Percentiles rank a stretch among this genome's conserved stretches.
Evolutionary conservation across 129 eudicot species (phyloP).

Genomic region (Artemisia tridentata): DNA sequence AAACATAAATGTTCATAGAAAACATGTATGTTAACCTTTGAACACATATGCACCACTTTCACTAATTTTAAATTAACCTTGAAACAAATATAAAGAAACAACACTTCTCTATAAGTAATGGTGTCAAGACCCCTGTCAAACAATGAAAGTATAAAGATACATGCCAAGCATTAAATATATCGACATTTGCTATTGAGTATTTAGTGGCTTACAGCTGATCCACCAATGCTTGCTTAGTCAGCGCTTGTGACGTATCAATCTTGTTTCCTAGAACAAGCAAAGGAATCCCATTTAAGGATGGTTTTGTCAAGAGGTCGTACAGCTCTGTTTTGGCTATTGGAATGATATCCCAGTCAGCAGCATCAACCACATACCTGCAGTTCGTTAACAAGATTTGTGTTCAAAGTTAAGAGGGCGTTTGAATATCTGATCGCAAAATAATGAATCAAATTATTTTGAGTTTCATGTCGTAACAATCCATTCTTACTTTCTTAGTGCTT

Average conservation of each 20-base stretch:
- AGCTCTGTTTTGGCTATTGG: conserved; percentile 69
- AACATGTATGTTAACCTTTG: no score
- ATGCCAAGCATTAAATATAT: background rate
- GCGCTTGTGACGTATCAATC: conserved; percentile 83
- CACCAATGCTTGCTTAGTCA: conserved; percentile 68
- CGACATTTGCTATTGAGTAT: conserved; percentile 2
- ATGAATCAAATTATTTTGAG: background rate
- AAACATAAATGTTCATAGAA: no score
- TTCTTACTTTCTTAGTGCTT: background rate
- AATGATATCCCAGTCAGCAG: conserved; percentile 89
- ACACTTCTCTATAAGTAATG: conserved; percentile 71
- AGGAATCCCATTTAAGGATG: conserved; percentile 72
- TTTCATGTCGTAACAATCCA: background rate
- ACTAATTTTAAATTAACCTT: no score
- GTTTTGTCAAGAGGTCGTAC: conserved; percentile 77
- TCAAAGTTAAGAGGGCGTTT: background rate
- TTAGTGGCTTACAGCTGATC: conserved; percentile 70
- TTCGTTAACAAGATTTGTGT: conserved; percentile 8
- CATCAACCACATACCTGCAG: conserved; percentile 87
- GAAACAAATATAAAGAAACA: no score
- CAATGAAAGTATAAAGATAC: background rate
- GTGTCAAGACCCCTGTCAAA: conserved; percentile 58
- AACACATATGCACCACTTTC: no score
- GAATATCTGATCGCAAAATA: background rate
- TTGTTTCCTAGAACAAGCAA: conserved; percentile 88